Evolutionary conservation across 1,139 yeast species (phyloP).

Genomic region (Candida sp.): DNA sequence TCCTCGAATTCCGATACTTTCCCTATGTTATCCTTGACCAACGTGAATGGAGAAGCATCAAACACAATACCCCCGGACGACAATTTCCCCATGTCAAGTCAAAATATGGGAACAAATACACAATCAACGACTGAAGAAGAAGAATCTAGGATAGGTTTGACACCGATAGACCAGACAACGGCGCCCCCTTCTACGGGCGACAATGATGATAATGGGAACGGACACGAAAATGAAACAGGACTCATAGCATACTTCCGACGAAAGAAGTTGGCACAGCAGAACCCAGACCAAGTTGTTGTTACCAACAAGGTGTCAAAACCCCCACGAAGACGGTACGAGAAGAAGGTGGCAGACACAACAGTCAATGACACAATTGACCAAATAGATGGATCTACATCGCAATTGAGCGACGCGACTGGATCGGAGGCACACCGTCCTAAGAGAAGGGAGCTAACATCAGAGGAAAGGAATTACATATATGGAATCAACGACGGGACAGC

Average conservation of each 20-base stretch:
- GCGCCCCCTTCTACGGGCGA: too few relatives aligned
- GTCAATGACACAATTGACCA: background rate
- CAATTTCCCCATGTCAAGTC: background rate
- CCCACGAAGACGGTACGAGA: too few relatives aligned
- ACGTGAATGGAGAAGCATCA: background rate
- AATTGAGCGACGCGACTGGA: background rate
- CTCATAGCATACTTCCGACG: too few relatives aligned
- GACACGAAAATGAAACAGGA: too few relatives aligned
- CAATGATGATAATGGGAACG: too few relatives aligned
- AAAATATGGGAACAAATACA: too few relatives aligned
- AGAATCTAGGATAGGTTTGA: background rate
- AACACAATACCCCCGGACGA: background rate
- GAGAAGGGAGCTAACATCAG: slow-evolving; percentile 1
- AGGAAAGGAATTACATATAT: slow-evolving; percentile 1
- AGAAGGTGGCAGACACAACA: too few relatives aligned
- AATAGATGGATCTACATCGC: background rate
- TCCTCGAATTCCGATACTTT: background rate
- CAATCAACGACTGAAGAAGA: too few relatives aligned
- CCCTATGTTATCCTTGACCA: background rate
- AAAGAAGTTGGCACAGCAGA: too few relatives aligned
- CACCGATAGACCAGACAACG: too few relatives aligned
- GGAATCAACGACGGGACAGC: background rate
- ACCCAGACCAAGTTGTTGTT: too few relatives aligned
- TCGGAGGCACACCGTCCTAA: background rate
- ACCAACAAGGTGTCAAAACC: too few relatives aligned